phyloP scores from a whole-genome alignment of 2,329 filamentous ascomycete genomes.

The Cladosporium sp. region DNA sequence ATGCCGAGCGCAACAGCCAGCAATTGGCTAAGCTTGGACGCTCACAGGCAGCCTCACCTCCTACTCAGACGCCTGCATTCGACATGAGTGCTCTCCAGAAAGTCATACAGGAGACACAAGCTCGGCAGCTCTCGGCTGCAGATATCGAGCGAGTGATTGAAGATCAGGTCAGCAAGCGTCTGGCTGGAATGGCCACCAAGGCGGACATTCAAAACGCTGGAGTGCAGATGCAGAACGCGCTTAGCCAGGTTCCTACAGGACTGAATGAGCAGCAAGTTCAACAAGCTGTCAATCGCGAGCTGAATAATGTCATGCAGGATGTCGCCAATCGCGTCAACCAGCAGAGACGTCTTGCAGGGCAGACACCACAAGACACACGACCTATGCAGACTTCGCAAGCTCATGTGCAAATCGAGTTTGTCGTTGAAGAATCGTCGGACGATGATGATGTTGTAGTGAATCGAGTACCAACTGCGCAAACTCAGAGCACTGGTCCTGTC shows the following conservation, averaged over 20 bases:
- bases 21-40: conserved; percentile 6
- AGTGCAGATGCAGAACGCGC: conserved; percentile 13
- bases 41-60: conserved; percentile 5
- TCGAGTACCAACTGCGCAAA: not conserved
- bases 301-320: conserved; percentile 13
- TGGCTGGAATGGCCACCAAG: conserved; percentile 14
- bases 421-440: conserved; percentile 5
- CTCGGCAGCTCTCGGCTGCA: conserved; percentile 1
- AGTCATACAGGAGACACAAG: conserved; percentile 12
- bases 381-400: not conserved
- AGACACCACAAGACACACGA: not conserved
- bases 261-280: conserved; percentile 12
- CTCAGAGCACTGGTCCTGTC: not conserved
- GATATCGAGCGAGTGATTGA: conserved; percentile 15
- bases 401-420: conserved; percentile 4
- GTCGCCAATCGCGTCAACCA: not conserved
- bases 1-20: not conserved
- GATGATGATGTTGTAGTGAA: not conserved
- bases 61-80: not conserved
- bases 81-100: conserved; percentile 13
- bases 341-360: not conserved
- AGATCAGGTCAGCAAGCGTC: conserved; percentile 10
- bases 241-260: conserved; percentile 5
- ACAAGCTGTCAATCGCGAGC: conserved; percentile 9
- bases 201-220: conserved; percentile 13